These are phyloP conservation scores for Eragrostis nindensis DNA, from an alignment of 176 grass and related monocot genomes.

Conservation along the genomic window DNA sequence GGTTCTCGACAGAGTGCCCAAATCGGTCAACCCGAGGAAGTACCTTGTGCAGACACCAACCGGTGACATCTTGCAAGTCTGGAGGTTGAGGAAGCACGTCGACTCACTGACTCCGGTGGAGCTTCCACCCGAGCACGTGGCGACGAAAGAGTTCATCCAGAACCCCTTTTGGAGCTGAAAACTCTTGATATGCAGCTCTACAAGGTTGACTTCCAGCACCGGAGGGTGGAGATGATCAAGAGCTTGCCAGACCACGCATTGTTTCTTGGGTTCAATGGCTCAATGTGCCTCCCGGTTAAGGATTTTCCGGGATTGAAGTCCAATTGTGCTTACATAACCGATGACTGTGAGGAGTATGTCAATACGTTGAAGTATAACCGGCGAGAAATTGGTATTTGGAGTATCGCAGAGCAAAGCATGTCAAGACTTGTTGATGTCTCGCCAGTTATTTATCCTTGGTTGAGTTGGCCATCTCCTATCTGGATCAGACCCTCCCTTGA, in stretches of 20 bases:
- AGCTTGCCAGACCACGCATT: background rate
- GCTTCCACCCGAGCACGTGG: background rate
- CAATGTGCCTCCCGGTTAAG: background rate
- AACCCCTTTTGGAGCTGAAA: background rate
- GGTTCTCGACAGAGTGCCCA: background rate
- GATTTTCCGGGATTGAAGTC: conserved; percentile 11
- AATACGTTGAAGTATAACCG: background rate
- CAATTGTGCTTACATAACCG: background rate
- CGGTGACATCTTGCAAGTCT: conserved; percentile 9
- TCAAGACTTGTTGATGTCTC: background rate
- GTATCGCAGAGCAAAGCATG: background rate
- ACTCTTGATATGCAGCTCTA: background rate
- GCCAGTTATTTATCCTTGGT: background rate
- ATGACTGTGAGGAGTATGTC: background rate
- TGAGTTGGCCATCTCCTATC: conserved; percentile 14
- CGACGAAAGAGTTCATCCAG: background rate
- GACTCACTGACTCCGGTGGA: background rate
- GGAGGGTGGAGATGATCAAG: background rate
- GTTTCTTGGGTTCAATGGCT: conserved; percentile 3
- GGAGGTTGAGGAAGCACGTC: background rate
- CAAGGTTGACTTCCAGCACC: background rate
- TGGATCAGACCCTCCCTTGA: background rate
- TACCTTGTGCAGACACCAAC: background rate
- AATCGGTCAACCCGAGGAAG: background rate
- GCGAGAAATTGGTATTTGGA: conserved; percentile 13